A percentile compares a stretch with the other conserved stretches of the same genome.
Conservation (phyloP, 768 basidiomycete species). For the Suillus clintonianus region DNA sequence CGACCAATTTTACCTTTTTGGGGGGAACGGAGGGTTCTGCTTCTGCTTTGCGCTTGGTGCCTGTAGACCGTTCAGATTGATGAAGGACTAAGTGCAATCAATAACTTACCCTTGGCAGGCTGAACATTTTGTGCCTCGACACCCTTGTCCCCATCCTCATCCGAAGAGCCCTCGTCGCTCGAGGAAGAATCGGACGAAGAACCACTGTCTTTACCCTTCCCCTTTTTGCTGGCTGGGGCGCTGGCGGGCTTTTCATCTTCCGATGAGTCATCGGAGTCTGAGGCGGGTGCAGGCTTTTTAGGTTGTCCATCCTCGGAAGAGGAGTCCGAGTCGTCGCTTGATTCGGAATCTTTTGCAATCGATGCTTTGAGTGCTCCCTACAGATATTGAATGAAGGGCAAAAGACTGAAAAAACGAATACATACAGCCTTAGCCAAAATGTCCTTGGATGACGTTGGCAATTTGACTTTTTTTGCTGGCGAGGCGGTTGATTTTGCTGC, state of each 20-base stretch:
- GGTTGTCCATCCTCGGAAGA: conserved; percentile 35
- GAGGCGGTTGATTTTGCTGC: conserved; percentile 28
- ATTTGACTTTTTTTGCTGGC: conserved; percentile 24
- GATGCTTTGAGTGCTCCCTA: conserved; percentile 20
- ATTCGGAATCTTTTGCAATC: conserved; percentile 22
- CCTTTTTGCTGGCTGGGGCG: not conserved
- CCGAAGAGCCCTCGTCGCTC: conserved; percentile 33
- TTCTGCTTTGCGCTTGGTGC: conserved; percentile 82
- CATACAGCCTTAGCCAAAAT: conserved; percentile 43
- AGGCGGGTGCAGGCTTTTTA: conserved; percentile 16
- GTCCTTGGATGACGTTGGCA: conserved; percentile 41
- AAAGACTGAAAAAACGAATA: not conserved
- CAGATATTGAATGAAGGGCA: not conserved
- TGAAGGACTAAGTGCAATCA: not conserved
- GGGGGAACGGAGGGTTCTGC: conserved; percentile 55
- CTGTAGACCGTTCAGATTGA: conserved; percentile 7
- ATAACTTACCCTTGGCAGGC: conserved; percentile 40
- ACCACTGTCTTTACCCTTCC: conserved; percentile 4
- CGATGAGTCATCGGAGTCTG: conserved; percentile 17
- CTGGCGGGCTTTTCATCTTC: conserved; percentile 13
- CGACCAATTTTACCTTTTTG: conserved; percentile 82
- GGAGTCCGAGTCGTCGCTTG: conserved; percentile 29
- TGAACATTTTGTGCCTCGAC: conserved; percentile 59
- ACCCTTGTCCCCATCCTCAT: conserved; percentile 38
- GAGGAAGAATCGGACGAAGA: conserved; percentile 13